phyloP scores from a whole-genome alignment of 345 rosid genomes.

The Conringia planisiliqua region DNA sequence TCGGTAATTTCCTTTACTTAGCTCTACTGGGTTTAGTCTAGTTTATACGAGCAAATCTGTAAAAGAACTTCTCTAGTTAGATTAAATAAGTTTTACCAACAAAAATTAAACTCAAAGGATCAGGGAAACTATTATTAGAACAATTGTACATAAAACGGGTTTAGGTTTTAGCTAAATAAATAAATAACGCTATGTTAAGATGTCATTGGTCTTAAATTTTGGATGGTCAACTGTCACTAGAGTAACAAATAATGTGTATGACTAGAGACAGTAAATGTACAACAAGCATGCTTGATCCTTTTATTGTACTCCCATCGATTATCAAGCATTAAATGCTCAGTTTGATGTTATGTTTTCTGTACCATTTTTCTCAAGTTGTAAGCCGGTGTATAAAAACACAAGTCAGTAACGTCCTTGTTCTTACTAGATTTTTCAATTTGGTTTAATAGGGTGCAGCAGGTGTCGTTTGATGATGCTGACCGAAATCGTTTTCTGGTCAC shows the following conservation, averaged over 20 bases:
- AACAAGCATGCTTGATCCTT: background rate
- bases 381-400: background rate
- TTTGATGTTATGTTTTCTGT: background rate
- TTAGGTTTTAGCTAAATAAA: constrained; percentile 1
- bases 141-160: background rate
- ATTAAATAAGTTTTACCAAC: background rate
- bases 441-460: constrained; percentile 90
- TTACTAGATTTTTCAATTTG: constrained; percentile 22
- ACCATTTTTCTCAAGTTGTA: background rate
- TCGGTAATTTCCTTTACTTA: constrained; percentile 44
- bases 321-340: background rate
- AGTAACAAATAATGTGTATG: constrained; percentile 21
- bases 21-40: background rate
- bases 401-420: constrained; percentile 5
- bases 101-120: background rate
- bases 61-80: background rate
- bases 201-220: constrained; percentile 15
- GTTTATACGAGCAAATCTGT: background rate
- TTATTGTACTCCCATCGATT: background rate
- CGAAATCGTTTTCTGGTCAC: constrained; percentile 91
- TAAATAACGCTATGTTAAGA: background rate
- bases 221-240: constrained; percentile 5
- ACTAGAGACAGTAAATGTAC: constrained; percentile 3
- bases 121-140: background rate
- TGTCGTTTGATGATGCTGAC: constrained; percentile 94